A percentile compares a stretch with the other conserved stretches of the same genome.
Conservation (phyloP, 1,139 yeast species). For the Blastobotrys apis region DNA sequence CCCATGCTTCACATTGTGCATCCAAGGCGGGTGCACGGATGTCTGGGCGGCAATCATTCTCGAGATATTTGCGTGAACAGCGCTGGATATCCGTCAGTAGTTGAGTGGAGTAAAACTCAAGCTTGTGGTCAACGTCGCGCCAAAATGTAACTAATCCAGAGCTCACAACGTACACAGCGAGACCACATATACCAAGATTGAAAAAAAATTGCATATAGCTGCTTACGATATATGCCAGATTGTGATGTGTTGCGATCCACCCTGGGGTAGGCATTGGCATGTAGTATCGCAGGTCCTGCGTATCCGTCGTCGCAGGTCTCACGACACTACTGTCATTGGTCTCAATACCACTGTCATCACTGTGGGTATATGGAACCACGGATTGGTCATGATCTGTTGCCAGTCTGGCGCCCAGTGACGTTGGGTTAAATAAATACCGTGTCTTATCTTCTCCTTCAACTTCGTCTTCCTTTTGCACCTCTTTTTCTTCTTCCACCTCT, state of each 20-base stretch:
- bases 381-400: not conserved
- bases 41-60: constrained; percentile 62
- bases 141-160: constrained; percentile 54
- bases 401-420: not conserved
- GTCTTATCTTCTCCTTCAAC: constrained; percentile 2
- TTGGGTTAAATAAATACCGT: constrained; percentile 5
- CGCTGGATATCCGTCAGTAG: constrained; percentile 60
- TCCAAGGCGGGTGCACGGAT: constrained; percentile 67
- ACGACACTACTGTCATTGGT: not conserved
- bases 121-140: constrained; percentile 64
- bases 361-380: not conserved
- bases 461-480: constrained; percentile 2
- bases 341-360: not conserved
- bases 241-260: constrained; percentile 30
- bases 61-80: constrained; percentile 65
- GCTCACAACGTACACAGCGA: constrained; percentile 50
- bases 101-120: constrained; percentile 58
- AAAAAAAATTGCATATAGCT: constrained; percentile 66
- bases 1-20: constrained; percentile 66
- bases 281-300: constrained; percentile 5
- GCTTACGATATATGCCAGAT: constrained; percentile 64
- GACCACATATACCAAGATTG: constrained; percentile 52
- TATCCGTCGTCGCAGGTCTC: not conserved
- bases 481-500: not conserved
- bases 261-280: constrained; percentile 21